phyloP scores from a whole-genome alignment of 192 early-diverging fungal genomes.

The Gryganskiella cystojenkinii region DNA sequence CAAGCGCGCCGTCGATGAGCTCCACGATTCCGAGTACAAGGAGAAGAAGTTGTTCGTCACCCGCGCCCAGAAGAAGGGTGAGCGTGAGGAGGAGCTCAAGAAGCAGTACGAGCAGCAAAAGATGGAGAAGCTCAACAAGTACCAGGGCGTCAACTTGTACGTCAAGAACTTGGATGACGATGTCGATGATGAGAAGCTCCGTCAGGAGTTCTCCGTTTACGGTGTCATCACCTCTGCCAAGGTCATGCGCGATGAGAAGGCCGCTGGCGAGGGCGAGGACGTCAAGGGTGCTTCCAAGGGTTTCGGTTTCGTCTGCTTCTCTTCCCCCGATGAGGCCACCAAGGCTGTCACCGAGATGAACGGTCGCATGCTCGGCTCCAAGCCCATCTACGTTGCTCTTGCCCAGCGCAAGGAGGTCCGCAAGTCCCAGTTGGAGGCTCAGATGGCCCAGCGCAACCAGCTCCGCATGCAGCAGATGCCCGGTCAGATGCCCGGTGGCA shows the following conservation, averaged over 20 bases:
- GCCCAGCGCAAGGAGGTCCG: constrained; percentile 98
- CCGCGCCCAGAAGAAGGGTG: constrained; percentile 98
- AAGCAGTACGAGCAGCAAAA: constrained; percentile 95
- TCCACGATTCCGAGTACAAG: constrained; percentile 92
- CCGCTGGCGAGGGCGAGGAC: constrained; percentile 36
- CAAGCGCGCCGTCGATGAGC: constrained; percentile 85
- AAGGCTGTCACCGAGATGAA: constrained; percentile 99
- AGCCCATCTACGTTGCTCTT: constrained; percentile 98
- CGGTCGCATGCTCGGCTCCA: constrained; percentile 91
- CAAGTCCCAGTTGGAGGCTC: constrained; percentile 94
- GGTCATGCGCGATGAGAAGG: constrained; percentile 97
- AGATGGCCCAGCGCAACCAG: constrained; percentile 91
- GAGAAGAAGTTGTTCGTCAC: constrained; percentile 95
- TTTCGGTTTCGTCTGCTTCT: constrained; percentile 99
- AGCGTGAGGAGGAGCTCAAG: constrained; percentile 97
- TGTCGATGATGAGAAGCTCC: constrained; percentile 95
- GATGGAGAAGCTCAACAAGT: constrained; percentile 97
- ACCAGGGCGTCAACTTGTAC: constrained; percentile 99
- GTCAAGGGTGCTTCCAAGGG: constrained; percentile 79
- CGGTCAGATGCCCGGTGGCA: constrained; percentile 59
- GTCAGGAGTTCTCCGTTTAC: constrained; percentile 96
- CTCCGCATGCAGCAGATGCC: constrained; percentile 82
- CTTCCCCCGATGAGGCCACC: constrained; percentile 97
- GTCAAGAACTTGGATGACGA: constrained; percentile 99
- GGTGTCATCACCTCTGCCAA: constrained; percentile 97